Percentiles rank a stretch among this genome's conserved stretches.
Conservation (phyloP, 352 stramenopile species). For the Pythium dissimile region DNA sequence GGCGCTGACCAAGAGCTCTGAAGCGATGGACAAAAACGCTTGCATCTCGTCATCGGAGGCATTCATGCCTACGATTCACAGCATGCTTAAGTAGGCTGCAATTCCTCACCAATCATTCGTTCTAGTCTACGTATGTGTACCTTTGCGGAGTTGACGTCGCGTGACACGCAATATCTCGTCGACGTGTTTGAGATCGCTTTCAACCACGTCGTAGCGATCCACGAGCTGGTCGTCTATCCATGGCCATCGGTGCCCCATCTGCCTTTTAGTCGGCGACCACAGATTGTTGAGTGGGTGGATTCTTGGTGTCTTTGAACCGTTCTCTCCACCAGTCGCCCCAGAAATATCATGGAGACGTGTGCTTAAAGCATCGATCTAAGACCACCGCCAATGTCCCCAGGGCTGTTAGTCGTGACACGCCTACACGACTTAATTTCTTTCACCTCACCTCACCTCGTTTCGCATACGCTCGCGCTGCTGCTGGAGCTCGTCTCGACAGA, state of each 20-base stretch:
- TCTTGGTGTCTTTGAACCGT: not conserved
- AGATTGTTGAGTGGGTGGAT: not conserved
- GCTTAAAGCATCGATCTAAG: too few relatives aligned
- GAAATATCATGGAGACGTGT: too few relatives aligned
- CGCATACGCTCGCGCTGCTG: constrained; percentile 43
- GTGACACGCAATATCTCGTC: constrained; percentile 48
- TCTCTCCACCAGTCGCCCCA: not conserved
- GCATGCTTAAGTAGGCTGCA: too few relatives aligned
- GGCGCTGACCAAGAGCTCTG: constrained; percentile 35
- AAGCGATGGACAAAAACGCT: constrained; percentile 32
- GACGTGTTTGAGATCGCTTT: constrained; percentile 51
- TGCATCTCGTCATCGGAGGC: constrained; percentile 43
- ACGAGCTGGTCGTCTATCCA: constrained; percentile 13
- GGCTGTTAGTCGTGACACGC: constrained; percentile 27
- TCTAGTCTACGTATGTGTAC: constrained; percentile 12
- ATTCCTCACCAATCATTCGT: too few relatives aligned
- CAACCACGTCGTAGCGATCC: constrained; percentile 44
- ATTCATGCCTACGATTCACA: constrained; percentile 26
- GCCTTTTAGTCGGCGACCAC: not conserved
- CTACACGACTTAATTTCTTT: not conserved
- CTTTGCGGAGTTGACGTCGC: constrained; percentile 37
- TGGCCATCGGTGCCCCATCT: not conserved
- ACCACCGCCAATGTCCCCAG: too few relatives aligned
- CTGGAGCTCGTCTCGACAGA: constrained; percentile 56
- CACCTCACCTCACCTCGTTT: constrained; percentile 17